phyloP scores from a whole-genome alignment of 306 rosid species.

The Prosopis cineraria region DNA sequence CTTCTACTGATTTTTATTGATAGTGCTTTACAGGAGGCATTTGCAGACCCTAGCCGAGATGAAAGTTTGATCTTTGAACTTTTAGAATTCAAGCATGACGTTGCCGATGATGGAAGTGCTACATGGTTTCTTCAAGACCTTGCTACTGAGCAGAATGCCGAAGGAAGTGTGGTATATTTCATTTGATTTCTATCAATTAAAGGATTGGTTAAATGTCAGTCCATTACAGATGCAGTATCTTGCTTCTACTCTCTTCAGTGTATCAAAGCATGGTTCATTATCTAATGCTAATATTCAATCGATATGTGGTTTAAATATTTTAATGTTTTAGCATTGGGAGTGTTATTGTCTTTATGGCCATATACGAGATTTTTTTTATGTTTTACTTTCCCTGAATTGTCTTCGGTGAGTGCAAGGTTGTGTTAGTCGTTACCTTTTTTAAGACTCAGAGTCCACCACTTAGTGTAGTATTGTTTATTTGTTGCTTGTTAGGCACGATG shows the following conservation, averaged over 20 bases:
- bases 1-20: slow-evolving; percentile 11
- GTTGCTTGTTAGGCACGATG: background rate
- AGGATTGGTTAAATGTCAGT: background rate
- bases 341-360: background rate
- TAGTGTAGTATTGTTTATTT: background rate
- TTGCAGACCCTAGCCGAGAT: slow-evolving; percentile 71
- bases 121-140: slow-evolving; percentile 94
- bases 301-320: background rate
- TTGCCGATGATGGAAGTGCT: slow-evolving; percentile 81
- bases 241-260: slow-evolving; percentile 10
- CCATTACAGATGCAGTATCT: slow-evolving; percentile 21
- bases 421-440: background rate
- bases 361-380: background rate
- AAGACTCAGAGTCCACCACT: slow-evolving; percentile 6
- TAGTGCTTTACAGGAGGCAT: slow-evolving; percentile 59
- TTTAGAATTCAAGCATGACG: slow-evolving; percentile 65
- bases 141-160: slow-evolving; percentile 80
- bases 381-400: slow-evolving; percentile 9
- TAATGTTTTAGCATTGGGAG: background rate
- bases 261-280: background rate
- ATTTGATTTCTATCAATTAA: slow-evolving; percentile 5
- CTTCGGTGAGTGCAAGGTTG: background rate
- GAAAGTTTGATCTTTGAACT: slow-evolving; percentile 90
- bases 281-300: background rate
- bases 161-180: slow-evolving; percentile 65